phyloP scores from a whole-genome alignment of 192 early-diverging fungal genomes.

The Coemansia sp. region DNA sequence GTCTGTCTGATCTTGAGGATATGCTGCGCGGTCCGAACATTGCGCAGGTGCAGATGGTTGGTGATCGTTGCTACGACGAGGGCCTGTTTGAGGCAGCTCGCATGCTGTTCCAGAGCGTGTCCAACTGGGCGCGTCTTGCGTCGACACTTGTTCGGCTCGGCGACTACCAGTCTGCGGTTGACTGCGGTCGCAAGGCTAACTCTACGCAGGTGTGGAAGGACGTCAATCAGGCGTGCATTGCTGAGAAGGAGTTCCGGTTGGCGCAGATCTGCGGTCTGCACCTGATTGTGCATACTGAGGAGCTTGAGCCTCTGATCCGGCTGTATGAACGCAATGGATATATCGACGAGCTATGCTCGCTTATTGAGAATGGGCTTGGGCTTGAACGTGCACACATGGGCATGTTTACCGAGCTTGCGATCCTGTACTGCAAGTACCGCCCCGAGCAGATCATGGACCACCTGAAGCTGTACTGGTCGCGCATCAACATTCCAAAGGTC shows the following conservation, averaged over 20 bases:
- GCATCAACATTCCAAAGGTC: conserved; percentile 99
- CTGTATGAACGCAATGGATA: conserved; percentile 86
- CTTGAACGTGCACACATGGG: conserved; percentile 99
- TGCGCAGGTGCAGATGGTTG: conserved; percentile 88
- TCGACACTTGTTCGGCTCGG: conserved; percentile 93
- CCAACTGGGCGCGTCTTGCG: conserved; percentile 95
- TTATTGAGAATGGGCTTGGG: conserved; percentile 92
- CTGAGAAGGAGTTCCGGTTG: conserved; percentile 90
- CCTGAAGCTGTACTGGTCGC: conserved; percentile 93
- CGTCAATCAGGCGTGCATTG: conserved; percentile 94
- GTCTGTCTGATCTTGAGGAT: conserved; percentile 90
- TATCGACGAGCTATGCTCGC: conserved; percentile 85
- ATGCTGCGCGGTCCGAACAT: conserved; percentile 91
- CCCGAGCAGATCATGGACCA: conserved; percentile 97
- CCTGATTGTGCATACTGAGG: conserved; percentile 95
- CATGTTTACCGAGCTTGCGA: conserved; percentile 99
- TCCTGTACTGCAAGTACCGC: conserved; percentile 95
- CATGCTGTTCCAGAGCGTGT: conserved; percentile 92
- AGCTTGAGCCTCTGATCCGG: conserved; percentile 84
- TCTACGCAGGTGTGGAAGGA: conserved; percentile 99
- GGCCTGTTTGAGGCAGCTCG: conserved; percentile 92
- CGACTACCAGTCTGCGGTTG: conserved; percentile 96
- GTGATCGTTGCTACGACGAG: conserved; percentile 93
- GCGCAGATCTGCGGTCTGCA: conserved; percentile 98
- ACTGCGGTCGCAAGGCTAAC: conserved; percentile 98